Conservation (phyloP, 768 basidiomycete species). For the Leccinum obscurum region DNA sequence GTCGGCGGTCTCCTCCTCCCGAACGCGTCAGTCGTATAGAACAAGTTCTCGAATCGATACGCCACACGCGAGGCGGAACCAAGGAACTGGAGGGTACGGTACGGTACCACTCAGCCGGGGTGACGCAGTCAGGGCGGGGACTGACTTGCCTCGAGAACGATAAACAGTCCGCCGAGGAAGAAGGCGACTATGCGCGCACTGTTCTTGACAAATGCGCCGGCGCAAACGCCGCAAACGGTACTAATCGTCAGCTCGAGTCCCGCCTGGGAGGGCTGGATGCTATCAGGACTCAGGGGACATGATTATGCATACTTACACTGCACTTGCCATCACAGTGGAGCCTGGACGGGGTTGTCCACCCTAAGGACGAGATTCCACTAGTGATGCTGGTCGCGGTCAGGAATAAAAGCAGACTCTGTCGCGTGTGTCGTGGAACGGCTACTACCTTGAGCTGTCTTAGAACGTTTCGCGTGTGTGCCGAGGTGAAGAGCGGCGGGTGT, state of each 20-base stretch:
- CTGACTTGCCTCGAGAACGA: conserved; percentile 77
- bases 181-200: conserved; percentile 83
- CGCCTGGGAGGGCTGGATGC: not conserved
- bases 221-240: conserved; percentile 83
- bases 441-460: not conserved
- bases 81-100: conserved; percentile 66
- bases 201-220: conserved; percentile 93
- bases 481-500: not conserved
- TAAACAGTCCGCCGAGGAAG: conserved; percentile 85
- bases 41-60: conserved; percentile 66
- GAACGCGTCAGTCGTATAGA: conserved; percentile 61
- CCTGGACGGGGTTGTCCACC: conserved; percentile 25
- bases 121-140: not conserved
- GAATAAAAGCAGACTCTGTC: conserved; percentile 15
- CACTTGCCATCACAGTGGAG: conserved; percentile 57
- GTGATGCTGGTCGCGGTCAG: conserved; percentile 36
- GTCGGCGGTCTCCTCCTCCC: conserved; percentile 63
- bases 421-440: conserved; percentile 6
- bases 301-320: not conserved
- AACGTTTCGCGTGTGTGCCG: conserved; percentile 5
- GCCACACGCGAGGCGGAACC: conserved; percentile 61
- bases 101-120: conserved; percentile 1
- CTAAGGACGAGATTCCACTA: conserved; percentile 41
- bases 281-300: conserved; percentile 4
- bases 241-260: conserved; percentile 82